Evolutionary conservation across 371 early-diverging fungal species (phyloP).

Genomic region (Coemansia sp.): DNA sequence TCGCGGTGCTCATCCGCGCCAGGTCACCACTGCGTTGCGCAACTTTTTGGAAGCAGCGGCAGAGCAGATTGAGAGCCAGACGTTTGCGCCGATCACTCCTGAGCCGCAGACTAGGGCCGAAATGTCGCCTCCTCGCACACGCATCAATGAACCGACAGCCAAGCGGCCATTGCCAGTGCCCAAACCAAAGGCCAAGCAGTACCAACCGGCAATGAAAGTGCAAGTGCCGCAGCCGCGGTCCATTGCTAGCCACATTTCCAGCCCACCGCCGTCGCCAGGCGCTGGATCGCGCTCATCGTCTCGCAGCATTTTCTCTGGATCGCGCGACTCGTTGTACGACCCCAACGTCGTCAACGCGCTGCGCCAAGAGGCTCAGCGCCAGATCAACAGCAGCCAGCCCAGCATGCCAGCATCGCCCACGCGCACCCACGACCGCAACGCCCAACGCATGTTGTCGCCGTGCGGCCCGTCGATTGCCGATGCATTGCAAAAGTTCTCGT

Average conservation of each 20-base stretch:
- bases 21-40: constrained; percentile 46
- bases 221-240: constrained; percentile 5
- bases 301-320: constrained; percentile 46
- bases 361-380: constrained; percentile 50
- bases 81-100: constrained; percentile 26
- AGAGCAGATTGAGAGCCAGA: constrained; percentile 51
- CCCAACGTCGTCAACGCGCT: constrained; percentile 46
- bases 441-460: constrained; percentile 30
- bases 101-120: constrained; percentile 12
- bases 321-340: constrained; percentile 46
- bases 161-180: constrained; percentile 41
- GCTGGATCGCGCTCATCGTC: constrained; percentile 12
- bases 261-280: constrained; percentile 20
- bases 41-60: constrained; percentile 50
- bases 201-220: neutral
- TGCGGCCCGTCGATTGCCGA: constrained; percentile 52
- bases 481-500: constrained; percentile 26
- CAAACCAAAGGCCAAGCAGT: constrained; percentile 12
- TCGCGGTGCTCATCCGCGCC: constrained; percentile 18
- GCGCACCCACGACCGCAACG: constrained; percentile 5
- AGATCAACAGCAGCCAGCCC: constrained; percentile 44
- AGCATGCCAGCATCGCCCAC: constrained; percentile 30
- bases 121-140: neutral
- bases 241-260: constrained; percentile 1
- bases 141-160: neutral